Conservation (phyloP, 176 grass and related monocot genomes). For the Carex parvula region DNA sequence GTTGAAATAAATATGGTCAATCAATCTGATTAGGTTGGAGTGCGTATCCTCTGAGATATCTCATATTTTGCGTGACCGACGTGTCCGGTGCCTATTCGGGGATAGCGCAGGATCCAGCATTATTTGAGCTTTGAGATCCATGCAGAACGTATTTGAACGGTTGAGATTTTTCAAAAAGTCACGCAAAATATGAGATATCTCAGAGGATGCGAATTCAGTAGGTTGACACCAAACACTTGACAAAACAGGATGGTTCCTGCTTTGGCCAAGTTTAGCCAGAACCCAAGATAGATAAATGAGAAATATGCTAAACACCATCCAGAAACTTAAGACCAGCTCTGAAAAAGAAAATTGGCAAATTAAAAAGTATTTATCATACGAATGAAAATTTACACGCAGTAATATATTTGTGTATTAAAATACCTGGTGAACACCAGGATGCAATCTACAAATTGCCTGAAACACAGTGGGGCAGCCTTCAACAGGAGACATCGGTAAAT, state of each 20-base stretch:
- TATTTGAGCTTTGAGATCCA: too few species aligned
- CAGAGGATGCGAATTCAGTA: too few species aligned
- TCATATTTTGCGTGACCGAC: too few species aligned
- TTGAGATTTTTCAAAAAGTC: too few species aligned
- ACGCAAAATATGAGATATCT: too few species aligned
- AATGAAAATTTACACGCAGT: background rate
- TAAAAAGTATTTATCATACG: background rate
- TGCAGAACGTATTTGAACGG: too few species aligned
- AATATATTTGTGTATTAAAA: constrained; percentile 12
- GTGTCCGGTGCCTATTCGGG: too few species aligned
- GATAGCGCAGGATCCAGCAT: too few species aligned
- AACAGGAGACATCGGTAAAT: constrained; percentile 85
- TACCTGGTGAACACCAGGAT: constrained; percentile 76
- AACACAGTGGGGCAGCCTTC: constrained; percentile 81
- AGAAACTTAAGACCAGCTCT: background rate
- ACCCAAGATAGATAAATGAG: background rate
- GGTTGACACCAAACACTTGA: background rate
- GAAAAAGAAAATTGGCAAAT: background rate
- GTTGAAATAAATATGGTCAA: background rate
- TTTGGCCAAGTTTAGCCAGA: background rate
- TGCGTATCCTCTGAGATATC: too few species aligned
- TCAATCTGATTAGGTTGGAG: background rate
- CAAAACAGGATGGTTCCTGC: background rate
- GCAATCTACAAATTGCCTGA: constrained; percentile 67
- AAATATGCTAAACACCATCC: background rate